A percentile compares a stretch with the other conserved stretches of the same genome.
Evolutionary conservation across 257 asterid genomes (phyloP).

Genomic region (Oldenlandia corymbosa): DNA sequence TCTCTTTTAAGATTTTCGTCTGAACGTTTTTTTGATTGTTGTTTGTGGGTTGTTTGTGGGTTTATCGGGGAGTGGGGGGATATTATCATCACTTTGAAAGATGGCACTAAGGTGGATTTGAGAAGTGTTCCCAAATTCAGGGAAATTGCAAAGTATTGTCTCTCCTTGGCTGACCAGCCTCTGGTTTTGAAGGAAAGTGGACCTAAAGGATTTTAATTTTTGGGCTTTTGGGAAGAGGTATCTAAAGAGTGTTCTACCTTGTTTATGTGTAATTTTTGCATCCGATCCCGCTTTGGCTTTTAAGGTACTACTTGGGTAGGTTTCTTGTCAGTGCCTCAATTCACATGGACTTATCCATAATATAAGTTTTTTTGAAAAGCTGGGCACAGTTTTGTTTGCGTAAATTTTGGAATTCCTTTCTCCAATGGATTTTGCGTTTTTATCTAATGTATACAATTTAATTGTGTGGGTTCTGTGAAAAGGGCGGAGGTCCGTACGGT

Average conservation of each 20-base stretch:
- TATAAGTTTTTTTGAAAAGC: too few relatives aligned
- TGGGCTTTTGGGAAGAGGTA: conserved; percentile 1
- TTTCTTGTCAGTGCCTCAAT: too few relatives aligned
- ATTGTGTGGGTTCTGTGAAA: conserved; percentile 8
- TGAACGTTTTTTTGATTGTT: too few relatives aligned
- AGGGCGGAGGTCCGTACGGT: conserved; percentile 99
- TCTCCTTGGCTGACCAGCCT: conserved; percentile 62
- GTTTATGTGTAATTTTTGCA: neutral
- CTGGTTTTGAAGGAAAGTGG: conserved; percentile 38
- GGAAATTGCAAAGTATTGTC: conserved; percentile 84
- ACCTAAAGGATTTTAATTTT: conserved; percentile 59
- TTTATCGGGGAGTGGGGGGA: conserved; percentile 99
- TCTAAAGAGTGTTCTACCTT: neutral
- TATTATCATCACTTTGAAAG: too few relatives aligned
- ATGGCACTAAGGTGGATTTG: too few relatives aligned
- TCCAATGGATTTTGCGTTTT: conserved; percentile 9
- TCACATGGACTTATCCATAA: too few relatives aligned
- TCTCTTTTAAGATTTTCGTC: too few relatives aligned
- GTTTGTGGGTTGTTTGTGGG: too few relatives aligned
- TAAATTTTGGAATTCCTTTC: too few relatives aligned
- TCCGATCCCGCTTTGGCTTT: conserved; percentile 79
- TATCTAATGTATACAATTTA: too few relatives aligned
- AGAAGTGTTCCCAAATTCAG: too few relatives aligned
- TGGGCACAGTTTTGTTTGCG: too few relatives aligned
- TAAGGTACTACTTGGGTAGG: conserved; percentile 40